phyloP scores from a whole-genome alignment of 163 green algal species.

The Scenedesmus sp. region DNA sequence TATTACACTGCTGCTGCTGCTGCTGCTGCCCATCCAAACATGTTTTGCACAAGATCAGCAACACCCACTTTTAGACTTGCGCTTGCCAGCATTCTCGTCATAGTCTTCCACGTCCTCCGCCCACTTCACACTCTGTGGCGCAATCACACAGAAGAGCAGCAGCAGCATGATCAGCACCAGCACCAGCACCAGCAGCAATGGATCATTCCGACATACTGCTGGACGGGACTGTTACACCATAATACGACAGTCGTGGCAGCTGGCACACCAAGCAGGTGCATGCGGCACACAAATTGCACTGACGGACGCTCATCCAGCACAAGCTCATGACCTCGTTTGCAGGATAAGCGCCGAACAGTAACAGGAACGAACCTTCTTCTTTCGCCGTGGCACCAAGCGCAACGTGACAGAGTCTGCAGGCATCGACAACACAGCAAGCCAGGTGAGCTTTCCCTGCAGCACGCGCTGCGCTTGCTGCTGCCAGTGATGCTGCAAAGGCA shows the following conservation, averaged over 20 bases:
- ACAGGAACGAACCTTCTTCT: constrained; percentile 62
- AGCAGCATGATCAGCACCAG: constrained; percentile 3
- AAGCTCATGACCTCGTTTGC: too few species aligned
- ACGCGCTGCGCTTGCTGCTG: neutral
- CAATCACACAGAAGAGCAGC: neutral
- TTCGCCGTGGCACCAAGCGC: constrained; percentile 67
- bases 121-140: constrained; percentile 81
- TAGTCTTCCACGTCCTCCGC: constrained; percentile 82
- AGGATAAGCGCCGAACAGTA: neutral
- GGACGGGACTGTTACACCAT: neutral
- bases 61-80: constrained; percentile 85
- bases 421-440: neutral
- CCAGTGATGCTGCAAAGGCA: neutral
- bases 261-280: neutral
- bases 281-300: neutral
- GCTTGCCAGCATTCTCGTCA: constrained; percentile 87
- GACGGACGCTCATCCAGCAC: too few species aligned
- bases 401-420: constrained; percentile 71
- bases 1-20: constrained; percentile 2
- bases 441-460: neutral
- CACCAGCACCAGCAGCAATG: neutral
- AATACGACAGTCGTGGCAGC: neutral
- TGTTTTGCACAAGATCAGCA: neutral
- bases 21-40: neutral
- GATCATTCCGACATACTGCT: neutral